Evolutionary conservation across 1,139 yeast genomes (phyloP).

Genomic region (Scheffersomyces quercinus): DNA sequence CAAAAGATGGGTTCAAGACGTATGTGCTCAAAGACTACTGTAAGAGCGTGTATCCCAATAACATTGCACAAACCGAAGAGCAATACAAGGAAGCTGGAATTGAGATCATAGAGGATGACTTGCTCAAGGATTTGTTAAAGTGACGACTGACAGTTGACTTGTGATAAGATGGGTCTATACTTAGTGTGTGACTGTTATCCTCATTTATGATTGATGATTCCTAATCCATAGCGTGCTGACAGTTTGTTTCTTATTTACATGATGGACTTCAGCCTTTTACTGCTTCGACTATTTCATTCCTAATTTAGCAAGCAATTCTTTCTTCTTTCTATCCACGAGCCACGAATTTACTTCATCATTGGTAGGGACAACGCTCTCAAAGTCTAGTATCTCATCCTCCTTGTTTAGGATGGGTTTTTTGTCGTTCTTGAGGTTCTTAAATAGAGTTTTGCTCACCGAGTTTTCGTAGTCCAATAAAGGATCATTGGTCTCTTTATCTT

Average conservation of each 20-base stretch:
- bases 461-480: constrained; percentile 23
- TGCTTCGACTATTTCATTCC: constrained; percentile 7
- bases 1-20: constrained; percentile 60
- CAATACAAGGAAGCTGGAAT: constrained; percentile 31
- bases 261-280: no score
- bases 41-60: constrained; percentile 37
- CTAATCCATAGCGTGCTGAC: no score
- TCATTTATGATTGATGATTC: no score
- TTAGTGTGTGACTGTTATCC: no score
- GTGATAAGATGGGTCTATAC: no score
- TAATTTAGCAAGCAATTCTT: constrained; percentile 40
- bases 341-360: constrained; percentile 43
- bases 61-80: constrained; percentile 26
- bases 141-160: not conserved
- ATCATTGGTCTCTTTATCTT: constrained; percentile 4
- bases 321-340: constrained; percentile 47
- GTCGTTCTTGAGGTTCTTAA: constrained; percentile 8
- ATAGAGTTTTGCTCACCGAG: constrained; percentile 17
- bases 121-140: not conserved
- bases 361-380: constrained; percentile 33
- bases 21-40: constrained; percentile 57
- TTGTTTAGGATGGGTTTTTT: not conserved
- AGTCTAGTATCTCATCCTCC: constrained; percentile 16
- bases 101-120: constrained; percentile 3
- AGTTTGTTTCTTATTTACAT: no score